phyloP scores from a whole-genome alignment of 257 asterid genomes.

The Petrea volubilis region DNA sequence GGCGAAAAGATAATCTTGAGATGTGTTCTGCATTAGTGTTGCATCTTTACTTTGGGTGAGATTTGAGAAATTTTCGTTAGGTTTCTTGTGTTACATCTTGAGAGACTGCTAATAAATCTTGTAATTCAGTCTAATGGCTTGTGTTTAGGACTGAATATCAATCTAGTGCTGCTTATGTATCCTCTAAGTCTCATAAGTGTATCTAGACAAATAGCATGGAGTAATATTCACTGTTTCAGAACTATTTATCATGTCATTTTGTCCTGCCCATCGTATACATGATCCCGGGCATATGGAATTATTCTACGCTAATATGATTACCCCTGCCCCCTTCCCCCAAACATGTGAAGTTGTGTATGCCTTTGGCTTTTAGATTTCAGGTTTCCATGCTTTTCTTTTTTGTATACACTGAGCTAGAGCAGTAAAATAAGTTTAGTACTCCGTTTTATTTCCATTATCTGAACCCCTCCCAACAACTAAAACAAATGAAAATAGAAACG shows the following conservation, averaged over 20 bases:
- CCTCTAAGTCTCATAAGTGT: not conserved
- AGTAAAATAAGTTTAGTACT: not conserved
- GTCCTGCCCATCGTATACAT: not conserved
- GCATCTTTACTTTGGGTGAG: not conserved
- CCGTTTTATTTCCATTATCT: not conserved
- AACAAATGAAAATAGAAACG: not conserved
- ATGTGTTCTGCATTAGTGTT: not conserved
- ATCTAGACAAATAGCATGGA: too few relatives aligned
- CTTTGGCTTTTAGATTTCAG: not conserved
- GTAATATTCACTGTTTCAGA: not conserved
- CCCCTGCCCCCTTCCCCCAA: not conserved
- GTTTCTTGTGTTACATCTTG: not conserved
- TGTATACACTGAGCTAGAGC: not conserved
- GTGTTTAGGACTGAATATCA: not conserved
- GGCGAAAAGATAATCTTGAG: not conserved
- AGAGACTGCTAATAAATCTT: not conserved
- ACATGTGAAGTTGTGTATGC: not conserved
- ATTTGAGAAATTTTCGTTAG: not conserved
- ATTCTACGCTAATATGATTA: not conserved
- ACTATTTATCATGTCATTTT: slow-evolving; percentile 11
- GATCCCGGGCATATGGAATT: not conserved
- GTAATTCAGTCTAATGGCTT: not conserved
- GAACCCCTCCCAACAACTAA: not conserved
- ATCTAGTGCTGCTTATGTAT: not conserved
- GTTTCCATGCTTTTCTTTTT: not conserved